A percentile compares a stretch with the other conserved stretches of the same genome.
Evolutionary conservation across 345 rosid species (phyloP).

Genomic region (Alliaria petiolata): DNA sequence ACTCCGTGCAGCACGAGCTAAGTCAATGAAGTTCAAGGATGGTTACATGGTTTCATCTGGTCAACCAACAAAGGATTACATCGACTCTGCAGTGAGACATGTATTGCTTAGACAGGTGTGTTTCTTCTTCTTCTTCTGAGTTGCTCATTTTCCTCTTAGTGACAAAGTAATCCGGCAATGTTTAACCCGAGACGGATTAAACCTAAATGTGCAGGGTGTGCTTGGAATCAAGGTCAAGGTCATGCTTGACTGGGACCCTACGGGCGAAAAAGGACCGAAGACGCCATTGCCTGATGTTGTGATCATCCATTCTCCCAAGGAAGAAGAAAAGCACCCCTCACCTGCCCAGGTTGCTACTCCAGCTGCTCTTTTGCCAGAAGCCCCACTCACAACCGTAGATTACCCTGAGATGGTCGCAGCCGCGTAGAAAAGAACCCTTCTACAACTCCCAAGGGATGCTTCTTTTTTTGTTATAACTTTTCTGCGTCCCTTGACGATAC

Average conservation of each 20-base stretch:
- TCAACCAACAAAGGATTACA: conserved; percentile 77
- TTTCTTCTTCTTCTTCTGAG: background rate
- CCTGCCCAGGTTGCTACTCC: background rate
- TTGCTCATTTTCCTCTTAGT: background rate
- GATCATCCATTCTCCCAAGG: conserved; percentile 72
- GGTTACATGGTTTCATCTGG: conserved; percentile 96
- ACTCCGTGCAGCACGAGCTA: conserved; percentile 76
- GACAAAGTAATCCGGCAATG: background rate
- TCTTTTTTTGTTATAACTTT: background rate
- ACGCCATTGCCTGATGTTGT: conserved; percentile 76
- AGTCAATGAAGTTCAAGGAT: conserved; percentile 87
- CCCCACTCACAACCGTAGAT: conserved; percentile 31
- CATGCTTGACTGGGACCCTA: conserved; percentile 76
- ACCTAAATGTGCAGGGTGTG: conserved; percentile 44
- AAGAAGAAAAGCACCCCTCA: conserved; percentile 27
- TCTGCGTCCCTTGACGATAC: background rate
- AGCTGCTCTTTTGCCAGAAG: conserved; percentile 1
- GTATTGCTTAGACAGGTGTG: conserved; percentile 71
- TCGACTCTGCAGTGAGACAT: conserved; percentile 77
- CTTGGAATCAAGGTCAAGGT: conserved; percentile 72
- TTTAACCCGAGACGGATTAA: background rate
- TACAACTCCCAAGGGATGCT: background rate
- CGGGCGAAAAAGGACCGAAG: conserved; percentile 61
- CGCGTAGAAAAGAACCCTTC: conserved; percentile 7
- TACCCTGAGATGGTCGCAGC: conserved; percentile 42